phyloP scores from a whole-genome alignment of 2,329 filamentous ascomycete species.

The Exophiala sideris region DNA sequence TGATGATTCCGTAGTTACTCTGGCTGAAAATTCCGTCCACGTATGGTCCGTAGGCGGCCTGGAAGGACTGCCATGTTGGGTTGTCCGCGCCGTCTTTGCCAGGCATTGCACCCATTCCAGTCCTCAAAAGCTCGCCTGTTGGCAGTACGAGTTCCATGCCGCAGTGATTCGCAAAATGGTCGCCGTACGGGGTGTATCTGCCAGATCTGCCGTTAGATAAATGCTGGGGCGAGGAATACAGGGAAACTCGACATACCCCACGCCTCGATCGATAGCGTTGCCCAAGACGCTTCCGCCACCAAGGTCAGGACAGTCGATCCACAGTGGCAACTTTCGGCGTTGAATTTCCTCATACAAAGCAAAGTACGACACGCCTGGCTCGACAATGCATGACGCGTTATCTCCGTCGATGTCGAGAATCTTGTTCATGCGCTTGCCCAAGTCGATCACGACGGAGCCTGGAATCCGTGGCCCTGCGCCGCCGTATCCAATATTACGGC shows the following conservation, averaged over 20 bases:
- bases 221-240: no score
- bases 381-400: conserved; percentile 34
- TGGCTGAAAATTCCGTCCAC: conserved; percentile 36
- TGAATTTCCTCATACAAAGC: conserved; percentile 44
- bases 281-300: conserved; percentile 51
- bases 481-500: conserved; percentile 49
- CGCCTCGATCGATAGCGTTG: conserved; percentile 48
- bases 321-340: conserved; percentile 39
- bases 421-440: conserved; percentile 38
- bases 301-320: conserved; percentile 49
- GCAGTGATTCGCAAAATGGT: conserved; percentile 47
- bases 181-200: conserved; percentile 35
- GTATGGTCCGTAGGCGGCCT: conserved; percentile 35
- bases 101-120: conserved; percentile 39
- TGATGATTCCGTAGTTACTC: conserved; percentile 34
- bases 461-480: conserved; percentile 46
- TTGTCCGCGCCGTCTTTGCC: conserved; percentile 33
- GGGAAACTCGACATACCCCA: conserved; percentile 30
- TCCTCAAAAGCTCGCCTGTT: conserved; percentile 37
- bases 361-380: conserved; percentile 47
- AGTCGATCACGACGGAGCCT: conserved; percentile 46
- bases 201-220: background rate
- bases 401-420: conserved; percentile 35
- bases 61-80: conserved; percentile 32
- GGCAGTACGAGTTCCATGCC: conserved; percentile 45